Conservation (phyloP, 179 eudicot species). For the Silene vulgaris region DNA sequence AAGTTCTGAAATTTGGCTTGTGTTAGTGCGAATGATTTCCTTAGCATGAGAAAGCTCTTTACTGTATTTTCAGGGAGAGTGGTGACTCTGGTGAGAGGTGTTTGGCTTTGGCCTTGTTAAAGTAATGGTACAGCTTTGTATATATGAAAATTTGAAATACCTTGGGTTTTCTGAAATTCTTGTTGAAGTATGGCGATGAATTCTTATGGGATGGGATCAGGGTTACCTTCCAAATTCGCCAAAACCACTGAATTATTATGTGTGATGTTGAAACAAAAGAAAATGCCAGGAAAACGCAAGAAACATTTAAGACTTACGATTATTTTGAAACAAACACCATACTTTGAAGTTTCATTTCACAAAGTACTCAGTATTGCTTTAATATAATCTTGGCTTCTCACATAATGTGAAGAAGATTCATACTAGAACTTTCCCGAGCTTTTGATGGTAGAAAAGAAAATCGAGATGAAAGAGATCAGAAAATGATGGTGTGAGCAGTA, state of each 20-base stretch:
- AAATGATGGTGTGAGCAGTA: too few species aligned
- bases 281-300: too few species aligned
- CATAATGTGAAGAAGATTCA: too few species aligned
- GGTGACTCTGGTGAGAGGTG: background rate
- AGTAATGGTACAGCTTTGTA: background rate
- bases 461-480: too few species aligned
- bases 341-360: too few species aligned
- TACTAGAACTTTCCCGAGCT: too few species aligned
- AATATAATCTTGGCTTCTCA: too few species aligned
- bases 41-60: background rate
- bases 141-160: background rate
- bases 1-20: background rate
- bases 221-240: background rate
- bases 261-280: too few species aligned
- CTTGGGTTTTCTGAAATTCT: background rate
- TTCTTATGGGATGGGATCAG: background rate
- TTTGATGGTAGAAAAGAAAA: too few species aligned
- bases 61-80: background rate
- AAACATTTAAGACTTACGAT: too few species aligned
- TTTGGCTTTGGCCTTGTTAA: background rate
- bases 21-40: background rate
- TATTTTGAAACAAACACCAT: too few species aligned
- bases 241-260: background rate
- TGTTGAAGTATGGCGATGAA: constrained; percentile 1
- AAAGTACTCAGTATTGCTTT: too few species aligned